Conservation (phyloP, 208 protist species). For the Crithidia acanthocephali region DNA sequence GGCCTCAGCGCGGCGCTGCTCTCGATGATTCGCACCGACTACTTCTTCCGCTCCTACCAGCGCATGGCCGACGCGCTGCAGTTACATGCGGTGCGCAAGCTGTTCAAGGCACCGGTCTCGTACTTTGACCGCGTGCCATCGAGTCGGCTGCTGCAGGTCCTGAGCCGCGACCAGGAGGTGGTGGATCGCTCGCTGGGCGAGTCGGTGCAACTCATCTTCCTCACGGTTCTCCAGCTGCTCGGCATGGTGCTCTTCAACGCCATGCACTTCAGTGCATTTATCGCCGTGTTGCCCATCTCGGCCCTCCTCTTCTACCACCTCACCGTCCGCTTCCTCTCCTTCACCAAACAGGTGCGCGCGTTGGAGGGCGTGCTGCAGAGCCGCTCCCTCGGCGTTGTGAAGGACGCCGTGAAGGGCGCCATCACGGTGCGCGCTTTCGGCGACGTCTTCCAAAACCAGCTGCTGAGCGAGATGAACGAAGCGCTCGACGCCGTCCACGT, state of each 20-base stretch:
- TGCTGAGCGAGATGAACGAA: constrained; percentile 59
- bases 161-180: constrained; percentile 75
- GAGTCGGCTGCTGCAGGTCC: constrained; percentile 57
- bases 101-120: constrained; percentile 75
- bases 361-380: constrained; percentile 62
- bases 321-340: constrained; percentile 62
- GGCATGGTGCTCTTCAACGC: constrained; percentile 70
- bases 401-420: constrained; percentile 65
- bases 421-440: constrained; percentile 75
- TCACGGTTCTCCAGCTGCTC: constrained; percentile 64
- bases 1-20: constrained; percentile 51
- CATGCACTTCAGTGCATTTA: constrained; percentile 59
- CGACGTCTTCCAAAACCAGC: constrained; percentile 31
- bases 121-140: constrained; percentile 76
- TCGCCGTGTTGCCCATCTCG: constrained; percentile 65
- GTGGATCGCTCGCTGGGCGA: constrained; percentile 65
- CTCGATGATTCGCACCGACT: constrained; percentile 58
- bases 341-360: constrained; percentile 73
- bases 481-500: constrained; percentile 65
- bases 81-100: constrained; percentile 50
- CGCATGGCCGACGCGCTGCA: constrained; percentile 61
- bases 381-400: constrained; percentile 52
- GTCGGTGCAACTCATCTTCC: constrained; percentile 64
- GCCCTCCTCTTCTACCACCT: constrained; percentile 78
- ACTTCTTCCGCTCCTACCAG: constrained; percentile 67